phyloP scores from a whole-genome alignment of 169 alveolate genomes.

The Sarcocystis neurona region DNA sequence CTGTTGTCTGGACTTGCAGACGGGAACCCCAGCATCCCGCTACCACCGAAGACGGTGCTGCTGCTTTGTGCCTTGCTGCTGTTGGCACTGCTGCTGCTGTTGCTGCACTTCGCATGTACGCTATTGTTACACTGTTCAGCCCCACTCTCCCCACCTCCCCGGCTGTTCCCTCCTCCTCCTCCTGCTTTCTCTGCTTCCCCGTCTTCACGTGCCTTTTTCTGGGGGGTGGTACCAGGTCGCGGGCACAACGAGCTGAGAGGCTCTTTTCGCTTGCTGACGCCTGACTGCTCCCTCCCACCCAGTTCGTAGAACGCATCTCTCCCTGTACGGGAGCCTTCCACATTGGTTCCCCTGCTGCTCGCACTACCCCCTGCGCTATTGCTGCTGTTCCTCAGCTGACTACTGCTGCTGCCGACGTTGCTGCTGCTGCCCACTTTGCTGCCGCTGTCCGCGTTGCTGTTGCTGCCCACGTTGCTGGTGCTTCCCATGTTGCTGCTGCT shows the following conservation, averaged over 20 bases:
- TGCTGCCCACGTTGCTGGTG: not conserved
- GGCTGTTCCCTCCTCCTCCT: too few relatives aligned
- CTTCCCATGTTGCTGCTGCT: not conserved
- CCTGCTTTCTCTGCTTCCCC: too few relatives aligned
- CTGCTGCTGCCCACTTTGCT: conserved; percentile 1
- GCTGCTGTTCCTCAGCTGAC: too few relatives aligned
- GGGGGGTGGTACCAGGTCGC: too few relatives aligned
- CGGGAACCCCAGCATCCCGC: not conserved
- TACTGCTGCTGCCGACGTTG: conserved; percentile 6
- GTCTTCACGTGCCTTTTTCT: too few relatives aligned
- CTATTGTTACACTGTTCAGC: too few relatives aligned
- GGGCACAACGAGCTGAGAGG: too few relatives aligned
- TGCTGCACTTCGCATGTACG: too few relatives aligned
- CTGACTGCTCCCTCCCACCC: not conserved
- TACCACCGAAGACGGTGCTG: not conserved
- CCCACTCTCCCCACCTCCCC: too few relatives aligned
- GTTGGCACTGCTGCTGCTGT: conserved; percentile 32
- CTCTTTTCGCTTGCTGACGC: not conserved
- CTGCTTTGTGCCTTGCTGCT: not conserved
- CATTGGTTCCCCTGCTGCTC: not conserved
- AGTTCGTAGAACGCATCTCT: too few relatives aligned
- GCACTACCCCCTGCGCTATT: not conserved
- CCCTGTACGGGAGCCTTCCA: too few relatives aligned
- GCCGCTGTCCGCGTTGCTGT: not conserved
- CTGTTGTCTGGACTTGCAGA: conserved; percentile 1